Evolutionary conservation across 2,329 filamentous ascomycete species (phyloP).

Genomic region (Aureobasidium subglaciale): DNA sequence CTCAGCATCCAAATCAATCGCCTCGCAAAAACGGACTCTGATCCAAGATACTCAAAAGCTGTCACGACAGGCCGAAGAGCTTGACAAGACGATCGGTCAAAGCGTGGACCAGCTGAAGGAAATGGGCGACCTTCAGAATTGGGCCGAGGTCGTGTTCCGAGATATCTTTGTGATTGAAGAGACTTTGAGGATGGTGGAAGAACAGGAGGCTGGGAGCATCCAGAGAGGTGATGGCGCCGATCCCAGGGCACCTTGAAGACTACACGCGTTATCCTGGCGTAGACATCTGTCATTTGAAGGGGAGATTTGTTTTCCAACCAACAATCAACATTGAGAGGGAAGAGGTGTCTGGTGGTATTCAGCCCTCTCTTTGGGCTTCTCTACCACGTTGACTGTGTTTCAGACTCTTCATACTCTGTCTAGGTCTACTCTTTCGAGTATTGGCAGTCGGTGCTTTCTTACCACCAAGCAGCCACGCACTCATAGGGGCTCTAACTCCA

Average conservation of each 20-base stretch:
- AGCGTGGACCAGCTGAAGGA: slow-evolving; percentile 58
- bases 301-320: neutral
- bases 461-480: slow-evolving; percentile 56
- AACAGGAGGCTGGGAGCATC: slow-evolving; percentile 18
- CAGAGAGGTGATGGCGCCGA: neutral
- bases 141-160: slow-evolving; percentile 68
- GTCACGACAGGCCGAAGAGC: neutral
- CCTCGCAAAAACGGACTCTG: neutral
- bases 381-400: slow-evolving; percentile 16
- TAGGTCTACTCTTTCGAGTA: slow-evolving; percentile 50
- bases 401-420: slow-evolving; percentile 51
- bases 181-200: slow-evolving; percentile 30
- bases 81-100: neutral
- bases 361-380: slow-evolving; percentile 4
- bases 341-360: neutral
- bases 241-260: neutral
- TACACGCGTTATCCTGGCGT: neutral
- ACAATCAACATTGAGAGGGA: too few species aligned
- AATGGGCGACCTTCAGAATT: slow-evolving; percentile 76
- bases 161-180: slow-evolving; percentile 32
- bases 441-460: slow-evolving; percentile 47
- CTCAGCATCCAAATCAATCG: neutral
- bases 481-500: slow-evolving; percentile 58
- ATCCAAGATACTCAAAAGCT: slow-evolving; percentile 1
- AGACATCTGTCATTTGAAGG: too few species aligned